Base-by-base conservation (phyloP, 192 early-diverging fungal species). In the Jimgerdemannia lactiflua region DNA sequence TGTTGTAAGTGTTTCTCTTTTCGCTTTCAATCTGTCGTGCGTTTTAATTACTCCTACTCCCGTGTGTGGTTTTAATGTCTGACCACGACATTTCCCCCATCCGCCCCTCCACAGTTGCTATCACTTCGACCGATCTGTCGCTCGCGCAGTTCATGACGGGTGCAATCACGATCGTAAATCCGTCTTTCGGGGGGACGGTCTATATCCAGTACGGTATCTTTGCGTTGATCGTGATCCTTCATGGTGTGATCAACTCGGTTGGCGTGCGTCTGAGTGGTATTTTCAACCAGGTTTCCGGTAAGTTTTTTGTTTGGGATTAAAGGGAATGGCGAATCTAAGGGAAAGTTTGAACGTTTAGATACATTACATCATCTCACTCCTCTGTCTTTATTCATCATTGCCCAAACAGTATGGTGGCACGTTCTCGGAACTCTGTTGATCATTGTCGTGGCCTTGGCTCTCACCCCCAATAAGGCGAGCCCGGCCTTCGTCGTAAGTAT, bases 191-290 rank as follows among this genome's bases (percentile, higher is more conserved):
- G 19, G 75, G 79, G 8, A 82, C 72, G 29, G 78, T 82, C 3
- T 86, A 86, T 72, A 80, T 81, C 67, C 83, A 86, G 71, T 89
- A 84, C 79, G 86, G 73, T 4, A 83, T 89, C 70, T 89, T 86
- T 59, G 71, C 85, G 17, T 85, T 75, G 0, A 86, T 89, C 70
- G 74, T 84, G 9, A 69, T 89, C 44, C 39, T 85, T 18, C 86
- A 87, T 43, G 88, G 86, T 9, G 8, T 86, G 19, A 85, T 89
- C 75, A 89, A 89, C 64, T 87, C 86, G 1, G 44, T 85, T 71
- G 81, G 81, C n/a, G 80, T 88, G 9, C 81, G 82, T 49, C 72
- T 83, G 63, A 88, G 85, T 75, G 86, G 86, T 4, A 67, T 88
- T 42, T 85, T 88, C 72, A 88, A 88, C 72, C 80, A 84, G 71